Evolutionary conservation across 2,329 filamentous ascomycete species (phyloP).

Genomic region (Rhytidhysteron rufulum): DNA sequence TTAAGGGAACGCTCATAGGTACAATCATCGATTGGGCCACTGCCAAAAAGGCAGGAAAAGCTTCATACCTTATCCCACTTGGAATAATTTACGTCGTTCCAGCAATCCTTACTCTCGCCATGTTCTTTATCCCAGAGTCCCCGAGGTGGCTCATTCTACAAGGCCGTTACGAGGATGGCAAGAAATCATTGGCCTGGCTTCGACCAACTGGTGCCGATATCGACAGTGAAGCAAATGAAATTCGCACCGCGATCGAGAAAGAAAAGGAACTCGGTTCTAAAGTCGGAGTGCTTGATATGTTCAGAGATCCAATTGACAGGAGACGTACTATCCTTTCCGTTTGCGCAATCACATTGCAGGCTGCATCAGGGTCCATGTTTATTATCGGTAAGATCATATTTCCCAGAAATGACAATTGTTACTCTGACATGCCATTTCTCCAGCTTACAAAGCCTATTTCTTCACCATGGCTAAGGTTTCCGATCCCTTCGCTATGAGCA

Average conservation of each 20-base stretch:
- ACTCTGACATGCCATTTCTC: neutral
- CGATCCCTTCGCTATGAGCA: constrained; percentile 55
- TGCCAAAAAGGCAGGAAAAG: constrained; percentile 28
- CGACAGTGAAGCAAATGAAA: constrained; percentile 24
- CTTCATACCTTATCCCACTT: constrained; percentile 46
- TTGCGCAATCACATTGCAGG: constrained; percentile 32
- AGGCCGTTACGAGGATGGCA: constrained; percentile 25
- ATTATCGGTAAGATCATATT: constrained; percentile 42
- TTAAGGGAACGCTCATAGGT: constrained; percentile 38
- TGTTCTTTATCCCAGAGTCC: constrained; percentile 29
- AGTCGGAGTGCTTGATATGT: constrained; percentile 33
- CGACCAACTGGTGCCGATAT: constrained; percentile 38
- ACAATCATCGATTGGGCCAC: constrained; percentile 52
- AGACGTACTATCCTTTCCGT: constrained; percentile 34
- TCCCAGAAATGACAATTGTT: constrained; percentile 18
- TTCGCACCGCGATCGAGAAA: constrained; percentile 29
- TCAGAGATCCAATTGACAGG: constrained; percentile 30
- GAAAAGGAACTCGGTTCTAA: constrained; percentile 26
- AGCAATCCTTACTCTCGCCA: constrained; percentile 38
- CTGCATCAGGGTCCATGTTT: constrained; percentile 37
- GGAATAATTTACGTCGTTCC: constrained; percentile 51
- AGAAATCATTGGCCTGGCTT: constrained; percentile 38
- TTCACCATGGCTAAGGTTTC: constrained; percentile 57
- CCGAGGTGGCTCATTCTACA: constrained; percentile 31
- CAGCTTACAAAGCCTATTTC: constrained; percentile 51